Evolutionary conservation across 768 basidiomycete species (phyloP).

Genomic region (Boletus speciosus): DNA sequence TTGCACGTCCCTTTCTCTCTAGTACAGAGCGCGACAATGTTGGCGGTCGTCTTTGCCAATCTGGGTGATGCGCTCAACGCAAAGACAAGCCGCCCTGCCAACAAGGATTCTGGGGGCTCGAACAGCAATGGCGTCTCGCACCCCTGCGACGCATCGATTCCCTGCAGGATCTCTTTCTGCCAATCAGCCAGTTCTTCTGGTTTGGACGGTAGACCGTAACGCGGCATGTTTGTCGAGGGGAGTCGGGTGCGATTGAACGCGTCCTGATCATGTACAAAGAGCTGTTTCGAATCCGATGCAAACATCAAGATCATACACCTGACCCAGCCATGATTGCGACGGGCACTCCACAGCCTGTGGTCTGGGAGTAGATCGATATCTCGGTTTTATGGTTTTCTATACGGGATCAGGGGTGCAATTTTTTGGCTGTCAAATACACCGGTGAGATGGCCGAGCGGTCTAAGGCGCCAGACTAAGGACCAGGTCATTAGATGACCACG

Average conservation of each 20-base stretch:
- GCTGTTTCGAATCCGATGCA: conserved; percentile 35
- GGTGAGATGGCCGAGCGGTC: conserved; percentile 57
- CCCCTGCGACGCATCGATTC: conserved; percentile 35
- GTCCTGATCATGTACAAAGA: conserved; percentile 20
- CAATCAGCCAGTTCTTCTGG: conserved; percentile 41
- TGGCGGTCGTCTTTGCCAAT: conserved; percentile 44
- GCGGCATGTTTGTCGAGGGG: conserved; percentile 36
- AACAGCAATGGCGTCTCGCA: conserved; percentile 31
- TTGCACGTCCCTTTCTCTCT: conserved; percentile 45
- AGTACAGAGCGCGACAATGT: conserved; percentile 48
- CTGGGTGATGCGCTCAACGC: conserved; percentile 36
- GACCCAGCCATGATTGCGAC: conserved; percentile 2
- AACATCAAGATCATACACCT: conserved; percentile 38
- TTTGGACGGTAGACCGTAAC: conserved; percentile 41
- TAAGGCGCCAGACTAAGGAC: conserved; percentile 60
- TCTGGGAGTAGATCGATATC: neutral
- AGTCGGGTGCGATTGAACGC: conserved; percentile 33
- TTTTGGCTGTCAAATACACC: rapidly evolving
- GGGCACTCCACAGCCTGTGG: neutral
- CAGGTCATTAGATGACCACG: conserved; percentile 29
- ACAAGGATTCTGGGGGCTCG: conserved; percentile 36
- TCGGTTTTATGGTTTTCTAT: neutral
- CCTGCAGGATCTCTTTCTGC: conserved; percentile 45
- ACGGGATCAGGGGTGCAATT: neutral
- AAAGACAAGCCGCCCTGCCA: conserved; percentile 41